Base-by-base conservation (phyloP, 306 rosid genomes). In the Cicer yamashitae region DNA sequence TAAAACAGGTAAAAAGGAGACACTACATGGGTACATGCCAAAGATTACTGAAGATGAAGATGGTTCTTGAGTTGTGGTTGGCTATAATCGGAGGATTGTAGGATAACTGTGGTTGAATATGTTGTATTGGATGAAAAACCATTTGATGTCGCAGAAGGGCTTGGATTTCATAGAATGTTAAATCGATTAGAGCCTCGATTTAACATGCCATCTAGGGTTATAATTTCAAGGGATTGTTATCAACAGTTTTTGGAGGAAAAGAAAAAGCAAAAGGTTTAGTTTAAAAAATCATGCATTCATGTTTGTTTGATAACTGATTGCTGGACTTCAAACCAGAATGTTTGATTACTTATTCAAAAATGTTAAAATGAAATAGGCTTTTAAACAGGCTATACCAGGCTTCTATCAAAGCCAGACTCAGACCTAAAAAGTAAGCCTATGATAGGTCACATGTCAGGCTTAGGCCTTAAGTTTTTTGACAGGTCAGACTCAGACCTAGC, bases 301-400 rank as follows among this genome's bases (percentile, higher is more conserved):
- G 60, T 48, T 69, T 68, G 30, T 69, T 6, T 48, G 45, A 69
- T 30, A 47, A 48, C 30, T 3, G 14, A 69, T 69, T 69, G 46
- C 13, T 68, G 44, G 58, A 20, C 22, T 46, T 68, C 73, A 50
- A 50, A 50, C 5, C 18, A 50, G 7, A 50, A 51, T 51, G 44
- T 14, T 51, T 13, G 17, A 51, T 0, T 17, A 17, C 18, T 30
- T 30, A 30, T 30, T 30, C 34, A 30, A 30, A 30, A 30, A 30
- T 30, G 34, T 30, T 30, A 30, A 30, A 30, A 30, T 3, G 5
- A 30, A 30, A 4, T 4, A 30, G 6, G 1, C 6, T 30, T 17
- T 17, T 17, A 17, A 30, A 30, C 0, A 30, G 6, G 1, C 5
- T 4, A 30, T 30, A 30, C 37, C 0, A 30, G 37, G 0, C 37